A percentile compares a stretch with the other conserved stretches of the same genome.
phyloP scores from a whole-genome alignment of 306 rosid genomes.

The Gillenia trifoliata region DNA sequence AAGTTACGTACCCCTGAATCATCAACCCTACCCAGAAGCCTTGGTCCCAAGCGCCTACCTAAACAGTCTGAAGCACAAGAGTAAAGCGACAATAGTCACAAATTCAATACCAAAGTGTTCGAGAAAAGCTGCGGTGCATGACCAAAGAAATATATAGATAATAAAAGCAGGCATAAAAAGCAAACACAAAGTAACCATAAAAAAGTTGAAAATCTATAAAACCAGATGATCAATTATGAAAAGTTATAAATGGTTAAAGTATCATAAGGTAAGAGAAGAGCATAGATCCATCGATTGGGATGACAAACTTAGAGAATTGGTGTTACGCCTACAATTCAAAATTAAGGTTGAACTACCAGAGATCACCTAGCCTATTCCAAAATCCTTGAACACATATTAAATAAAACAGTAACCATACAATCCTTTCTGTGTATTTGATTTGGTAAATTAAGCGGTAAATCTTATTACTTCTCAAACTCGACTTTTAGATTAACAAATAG shows the following conservation, averaged over 20 bases:
- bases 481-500: background rate
- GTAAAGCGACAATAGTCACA: slow-evolving; percentile 22
- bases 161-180: background rate
- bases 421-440: background rate
- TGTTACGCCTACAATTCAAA: background rate
- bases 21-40: slow-evolving; percentile 90
- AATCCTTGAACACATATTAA: background rate
- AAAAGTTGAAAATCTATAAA: background rate
- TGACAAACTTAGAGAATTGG: background rate
- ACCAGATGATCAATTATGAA: slow-evolving; percentile 5
- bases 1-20: slow-evolving; percentile 80
- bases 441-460: background rate
- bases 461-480: background rate
- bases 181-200: background rate
- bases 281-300: background rate
- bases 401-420: background rate
- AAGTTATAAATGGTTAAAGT: background rate
- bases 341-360: background rate
- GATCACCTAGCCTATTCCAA: background rate
- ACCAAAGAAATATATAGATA: slow-evolving; percentile 8
- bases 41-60: slow-evolving; percentile 98
- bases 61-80: slow-evolving; percentile 75
- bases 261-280: slow-evolving; percentile 5
- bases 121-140: slow-evolving; percentile 12
- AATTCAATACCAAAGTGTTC: slow-evolving; percentile 12